Conservation (phyloP, 441 rosid genomes). For the Pelargonium myrrhifolium region DNA sequence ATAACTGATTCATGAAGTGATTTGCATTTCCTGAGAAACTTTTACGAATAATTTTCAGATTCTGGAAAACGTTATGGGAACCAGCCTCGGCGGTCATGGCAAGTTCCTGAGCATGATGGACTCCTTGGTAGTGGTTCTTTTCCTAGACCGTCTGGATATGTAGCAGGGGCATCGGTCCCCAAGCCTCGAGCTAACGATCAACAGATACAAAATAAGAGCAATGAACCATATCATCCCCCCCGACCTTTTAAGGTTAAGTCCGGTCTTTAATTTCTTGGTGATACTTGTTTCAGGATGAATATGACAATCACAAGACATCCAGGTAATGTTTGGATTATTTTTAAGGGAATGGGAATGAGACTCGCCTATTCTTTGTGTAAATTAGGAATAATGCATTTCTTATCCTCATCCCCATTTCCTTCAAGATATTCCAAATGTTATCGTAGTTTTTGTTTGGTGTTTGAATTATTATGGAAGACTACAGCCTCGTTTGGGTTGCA, state of each 20-base stretch:
- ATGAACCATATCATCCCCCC: conserved; percentile 93
- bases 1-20: neutral
- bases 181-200: conserved; percentile 63
- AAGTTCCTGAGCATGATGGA: conserved; percentile 90
- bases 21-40: neutral
- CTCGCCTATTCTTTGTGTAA: neutral
- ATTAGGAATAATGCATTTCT: neutral
- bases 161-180: conserved; percentile 51
- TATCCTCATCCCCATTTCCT: neutral
- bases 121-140: conserved; percentile 97
- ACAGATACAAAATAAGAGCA: conserved; percentile 50
- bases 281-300: conserved; percentile 1
- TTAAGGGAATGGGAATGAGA: neutral
- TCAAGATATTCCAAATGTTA: neutral
- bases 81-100: conserved; percentile 78
- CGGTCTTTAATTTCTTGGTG: conserved; percentile 7
- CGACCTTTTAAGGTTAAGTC: conserved; percentile 80
- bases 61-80: conserved; percentile 57
- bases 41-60: conserved; percentile 31
- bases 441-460: neutral
- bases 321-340: conserved; percentile 12
- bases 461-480: neutral
- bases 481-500: too few relatives aligned
- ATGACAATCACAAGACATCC: conserved; percentile 5
- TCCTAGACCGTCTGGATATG: conserved; percentile 68